Percentiles rank a stretch among this genome's conserved stretches.
These are phyloP conservation scores for Ophiostoma ulmi DNA, from an alignment of 2,329 filamentous ascomycete genomes.

Conservation along the genomic window DNA sequence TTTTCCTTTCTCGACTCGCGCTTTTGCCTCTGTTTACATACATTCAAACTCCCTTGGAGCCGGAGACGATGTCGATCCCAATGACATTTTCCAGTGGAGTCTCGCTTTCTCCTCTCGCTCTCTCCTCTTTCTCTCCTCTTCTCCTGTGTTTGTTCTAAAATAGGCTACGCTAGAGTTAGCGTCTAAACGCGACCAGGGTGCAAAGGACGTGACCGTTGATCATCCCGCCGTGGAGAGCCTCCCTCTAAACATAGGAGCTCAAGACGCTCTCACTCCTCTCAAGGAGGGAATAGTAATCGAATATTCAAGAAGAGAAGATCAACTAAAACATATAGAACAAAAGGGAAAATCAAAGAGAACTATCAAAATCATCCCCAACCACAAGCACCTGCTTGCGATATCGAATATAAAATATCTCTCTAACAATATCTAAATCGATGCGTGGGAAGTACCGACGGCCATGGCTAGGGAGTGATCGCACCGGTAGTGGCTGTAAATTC, in stretches of 20 bases:
- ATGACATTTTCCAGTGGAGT: conserved; percentile 5
- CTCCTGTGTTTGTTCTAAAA: conserved; percentile 6
- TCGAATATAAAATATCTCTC: not conserved
- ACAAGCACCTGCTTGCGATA: not conserved
- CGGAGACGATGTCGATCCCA: not conserved
- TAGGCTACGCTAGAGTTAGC: not conserved
- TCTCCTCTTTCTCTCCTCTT: not conserved
- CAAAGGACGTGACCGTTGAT: conserved; percentile 5
- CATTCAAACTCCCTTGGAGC: not conserved
- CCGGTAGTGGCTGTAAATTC: not conserved
- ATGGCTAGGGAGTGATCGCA: not conserved
- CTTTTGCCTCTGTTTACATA: not conserved
- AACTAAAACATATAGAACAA: not conserved
- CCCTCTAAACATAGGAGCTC: not conserved
- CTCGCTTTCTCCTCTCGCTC: not conserved
- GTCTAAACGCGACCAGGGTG: not conserved
- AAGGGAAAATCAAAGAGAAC: not conserved
- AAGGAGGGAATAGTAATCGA: conserved; percentile 7
- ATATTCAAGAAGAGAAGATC: not conserved
- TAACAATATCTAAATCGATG: too few species aligned
- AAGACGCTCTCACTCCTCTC: not conserved
- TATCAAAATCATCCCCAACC: not conserved
- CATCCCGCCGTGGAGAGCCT: not conserved
- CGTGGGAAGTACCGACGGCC: not conserved
- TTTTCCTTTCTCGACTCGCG: not conserved